phyloP scores from a whole-genome alignment of 225 moss, liverwort and hornwort species.

The Lunularia cruciata region DNA sequence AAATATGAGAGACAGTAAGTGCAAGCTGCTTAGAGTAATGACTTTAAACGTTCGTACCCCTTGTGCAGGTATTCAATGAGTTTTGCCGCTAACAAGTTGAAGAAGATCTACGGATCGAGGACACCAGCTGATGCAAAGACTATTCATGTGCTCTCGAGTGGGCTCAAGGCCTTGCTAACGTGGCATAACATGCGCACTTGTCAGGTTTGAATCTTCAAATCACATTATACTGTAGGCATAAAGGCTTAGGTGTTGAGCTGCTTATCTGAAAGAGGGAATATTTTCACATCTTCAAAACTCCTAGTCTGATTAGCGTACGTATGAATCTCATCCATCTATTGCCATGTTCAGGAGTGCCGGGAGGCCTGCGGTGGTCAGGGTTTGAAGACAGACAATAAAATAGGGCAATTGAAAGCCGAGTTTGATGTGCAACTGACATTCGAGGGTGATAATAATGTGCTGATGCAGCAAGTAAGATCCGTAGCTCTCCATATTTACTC shows the following conservation, averaged over 20 bases:
- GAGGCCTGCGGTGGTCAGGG: slow-evolving; percentile 98
- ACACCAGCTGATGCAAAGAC: slow-evolving; percentile 60
- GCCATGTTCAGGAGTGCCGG: slow-evolving; percentile 68
- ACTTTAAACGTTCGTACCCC: too few species aligned
- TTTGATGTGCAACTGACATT: slow-evolving; percentile 86
- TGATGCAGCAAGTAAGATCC: slow-evolving; percentile 83
- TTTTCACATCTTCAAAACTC: background rate
- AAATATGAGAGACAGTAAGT: too few species aligned
- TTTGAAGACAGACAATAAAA: slow-evolving; percentile 71
- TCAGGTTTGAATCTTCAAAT: slow-evolving; percentile 49
- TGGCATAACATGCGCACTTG: slow-evolving; percentile 79
- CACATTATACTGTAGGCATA: background rate
- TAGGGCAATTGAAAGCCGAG: slow-evolving; percentile 84
- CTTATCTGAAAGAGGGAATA: background rate
- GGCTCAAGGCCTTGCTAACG: slow-evolving; percentile 69
- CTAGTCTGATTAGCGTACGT: background rate
- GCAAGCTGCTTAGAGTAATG: too few species aligned
- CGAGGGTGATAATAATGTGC: slow-evolving; percentile 94
- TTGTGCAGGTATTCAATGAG: slow-evolving; percentile 79
- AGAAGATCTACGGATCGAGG: slow-evolving; percentile 44
- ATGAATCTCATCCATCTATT: background rate
- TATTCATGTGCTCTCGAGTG: slow-evolving; percentile 85
- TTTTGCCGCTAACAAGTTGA: slow-evolving; percentile 67
- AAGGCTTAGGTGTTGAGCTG: background rate
- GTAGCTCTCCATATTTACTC: too few species aligned